These are phyloP conservation scores for Chimonanthus praecox DNA, from an alignment of 164 flowering plant genomes.

Conservation along the genomic window DNA sequence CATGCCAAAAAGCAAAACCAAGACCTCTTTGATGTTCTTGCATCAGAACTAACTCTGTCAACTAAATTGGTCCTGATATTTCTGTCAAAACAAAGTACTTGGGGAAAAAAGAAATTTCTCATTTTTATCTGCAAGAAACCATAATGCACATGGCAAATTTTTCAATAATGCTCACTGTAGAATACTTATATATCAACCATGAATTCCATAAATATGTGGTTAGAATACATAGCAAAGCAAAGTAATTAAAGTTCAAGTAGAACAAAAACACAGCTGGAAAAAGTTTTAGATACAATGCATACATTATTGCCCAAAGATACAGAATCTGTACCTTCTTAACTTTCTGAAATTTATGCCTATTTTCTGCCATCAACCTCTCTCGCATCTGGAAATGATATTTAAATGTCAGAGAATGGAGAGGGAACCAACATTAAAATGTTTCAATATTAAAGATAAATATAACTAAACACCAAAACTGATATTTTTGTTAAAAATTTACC, in stretches of 20 bases:
- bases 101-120: no score
- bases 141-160: background rate
- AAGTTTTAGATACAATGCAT: background rate
- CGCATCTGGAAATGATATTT: constrained; percentile 56
- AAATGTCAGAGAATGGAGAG: background rate
- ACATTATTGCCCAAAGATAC: background rate
- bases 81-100: no score
- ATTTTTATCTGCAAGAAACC: background rate
- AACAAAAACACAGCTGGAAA: background rate
- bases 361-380: constrained; percentile 94
- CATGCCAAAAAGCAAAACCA: no score
- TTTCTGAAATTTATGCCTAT: constrained; percentile 88
- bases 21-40: no score
- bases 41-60: no score
- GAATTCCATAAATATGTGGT: background rate
- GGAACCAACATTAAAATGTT: background rate
- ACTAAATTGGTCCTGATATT: no score
- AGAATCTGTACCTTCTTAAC: constrained; percentile 69
- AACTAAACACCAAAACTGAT: background rate
- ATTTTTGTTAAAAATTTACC: constrained; percentile 26
- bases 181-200: background rate
- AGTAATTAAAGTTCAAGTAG: background rate
- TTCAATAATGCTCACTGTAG: background rate
- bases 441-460: background rate
- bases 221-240: background rate